A percentile compares a stretch with the other conserved stretches of the same genome.
phyloP scores from a whole-genome alignment of 1,284 basidiomycete species.

The Pseudomicrostroma phylloplanum region DNA sequence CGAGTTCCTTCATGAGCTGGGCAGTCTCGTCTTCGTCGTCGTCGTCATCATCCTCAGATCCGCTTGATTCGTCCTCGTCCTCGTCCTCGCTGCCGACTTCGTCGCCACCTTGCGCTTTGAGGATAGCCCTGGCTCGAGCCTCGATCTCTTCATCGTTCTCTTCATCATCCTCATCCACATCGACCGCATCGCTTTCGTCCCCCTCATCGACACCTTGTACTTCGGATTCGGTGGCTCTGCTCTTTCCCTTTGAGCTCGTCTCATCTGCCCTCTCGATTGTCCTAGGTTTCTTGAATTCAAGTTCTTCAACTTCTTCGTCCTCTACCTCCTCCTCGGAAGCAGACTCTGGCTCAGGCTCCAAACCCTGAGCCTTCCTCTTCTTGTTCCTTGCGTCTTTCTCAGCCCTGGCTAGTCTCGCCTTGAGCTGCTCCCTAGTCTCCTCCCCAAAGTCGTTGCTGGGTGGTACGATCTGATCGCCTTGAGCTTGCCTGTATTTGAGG shows the following conservation, averaged over 20 bases:
- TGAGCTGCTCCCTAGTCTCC: slow-evolving; percentile 28
- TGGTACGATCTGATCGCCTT: slow-evolving; percentile 13
- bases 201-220: slow-evolving; percentile 11
- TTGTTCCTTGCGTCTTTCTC: slow-evolving; percentile 29
- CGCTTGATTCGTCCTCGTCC: slow-evolving; percentile 8
- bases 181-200: slow-evolving; percentile 12
- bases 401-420: slow-evolving; percentile 30
- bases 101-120: slow-evolving; percentile 3
- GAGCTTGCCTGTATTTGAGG: slow-evolving; percentile 44
- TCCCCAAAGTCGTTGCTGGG: slow-evolving; percentile 5
- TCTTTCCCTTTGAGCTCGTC: not conserved
- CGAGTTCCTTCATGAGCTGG: slow-evolving; percentile 36
- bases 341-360: slow-evolving; percentile 13
- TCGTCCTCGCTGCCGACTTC: slow-evolving; percentile 5
- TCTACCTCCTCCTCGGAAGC: slow-evolving; percentile 11
- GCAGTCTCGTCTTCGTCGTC: slow-evolving; percentile 40
- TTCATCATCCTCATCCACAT: slow-evolving; percentile 13
- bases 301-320: slow-evolving; percentile 12
- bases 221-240: not conserved
- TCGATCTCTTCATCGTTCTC: slow-evolving; percentile 13
- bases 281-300: slow-evolving; percentile 17
- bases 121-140: slow-evolving; percentile 4
- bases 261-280: not conserved
- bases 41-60: slow-evolving; percentile 16
- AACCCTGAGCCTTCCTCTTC: slow-evolving; percentile 18